phyloP scores from a whole-genome alignment of 768 basidiomycete genomes.

The Suillus plorans region DNA sequence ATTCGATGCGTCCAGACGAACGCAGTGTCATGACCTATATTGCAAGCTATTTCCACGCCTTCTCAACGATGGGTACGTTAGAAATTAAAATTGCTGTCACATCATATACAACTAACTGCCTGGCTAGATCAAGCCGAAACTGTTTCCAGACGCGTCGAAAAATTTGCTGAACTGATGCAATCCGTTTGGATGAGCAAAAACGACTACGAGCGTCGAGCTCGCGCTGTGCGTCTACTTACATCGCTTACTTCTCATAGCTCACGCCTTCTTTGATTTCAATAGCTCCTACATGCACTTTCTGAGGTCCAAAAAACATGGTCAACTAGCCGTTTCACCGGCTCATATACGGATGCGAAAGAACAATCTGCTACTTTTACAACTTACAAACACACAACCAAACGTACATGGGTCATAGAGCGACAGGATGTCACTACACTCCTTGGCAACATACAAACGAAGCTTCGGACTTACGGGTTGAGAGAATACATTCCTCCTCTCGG shows the following conservation, averaged over 20 bases:
- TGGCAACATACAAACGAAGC: conserved; percentile 91
- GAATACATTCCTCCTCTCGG: conserved; percentile 82
- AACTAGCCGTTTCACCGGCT: conserved; percentile 61
- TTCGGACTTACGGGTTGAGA: conserved; percentile 84
- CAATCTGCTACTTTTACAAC: conserved; percentile 69
- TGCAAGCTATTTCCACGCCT: conserved; percentile 97
- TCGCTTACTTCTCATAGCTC: not conserved
- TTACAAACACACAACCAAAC: conserved; percentile 86
- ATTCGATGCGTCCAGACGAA: conserved; percentile 87
- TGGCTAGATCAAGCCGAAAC: conserved; percentile 88
- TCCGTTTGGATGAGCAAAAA: conserved; percentile 85
- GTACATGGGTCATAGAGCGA: conserved; percentile 86
- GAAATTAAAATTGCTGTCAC: not conserved
- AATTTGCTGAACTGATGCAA: conserved; percentile 95
- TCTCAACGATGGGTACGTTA: conserved; percentile 87
- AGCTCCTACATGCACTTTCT: conserved; percentile 69
- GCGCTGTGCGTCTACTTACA: conserved; percentile 45
- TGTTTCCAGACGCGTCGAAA: conserved; percentile 88
- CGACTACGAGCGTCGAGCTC: conserved; percentile 89
- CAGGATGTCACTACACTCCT: conserved; percentile 87
- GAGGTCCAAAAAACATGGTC: conserved; percentile 73
- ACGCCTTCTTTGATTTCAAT: not conserved
- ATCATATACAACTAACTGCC: not conserved
- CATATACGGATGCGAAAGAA: conserved; percentile 79
- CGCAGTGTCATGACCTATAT: conserved; percentile 98